Evolutionary conservation across 164 flowering plant species (phyloP), one percentile per base, ranked within the genome.

Genomic region (Aristolochia californica): DNA sequence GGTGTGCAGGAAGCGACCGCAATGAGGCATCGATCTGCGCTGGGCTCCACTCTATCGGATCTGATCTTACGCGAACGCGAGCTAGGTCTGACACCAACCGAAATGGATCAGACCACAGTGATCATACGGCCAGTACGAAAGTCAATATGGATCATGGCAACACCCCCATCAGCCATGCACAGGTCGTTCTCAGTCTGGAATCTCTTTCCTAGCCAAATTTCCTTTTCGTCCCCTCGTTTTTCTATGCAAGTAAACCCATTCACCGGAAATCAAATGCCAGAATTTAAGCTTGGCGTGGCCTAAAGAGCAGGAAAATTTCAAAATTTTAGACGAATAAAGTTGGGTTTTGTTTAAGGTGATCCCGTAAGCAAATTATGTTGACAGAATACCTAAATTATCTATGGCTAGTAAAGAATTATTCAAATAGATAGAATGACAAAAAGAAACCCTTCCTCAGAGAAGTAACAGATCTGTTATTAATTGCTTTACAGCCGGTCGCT

Each of bases 11-110:
- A 40, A 75, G 63, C 63, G 72, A 65, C 26, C 62, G 52, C 51
- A 73, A 51, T 65, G 90, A 86, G 65, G 55, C 50, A 52, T 91
- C 98, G 49, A 84, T 89, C 15, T 86, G 84, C 28, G 98, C 88
- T 15, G 81, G 67, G 8, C 71, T 91, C 63, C 96, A 80, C 70
- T 91, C 96, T 13, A 73, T 91, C 59, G 98, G 96, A 58, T 91
- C 98, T 47, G 98, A 91, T 65, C 69, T 82, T 57, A 91, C 97
- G 3, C 84, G 94, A 45, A 83, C 78, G 43, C 71, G 57, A 58
- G 72, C 69, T 23, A 66, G 60, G 66, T 77, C 89, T 47, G 79
- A 76, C 48, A 38, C 52, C 10, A 45, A 58, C 40, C 75, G 68
- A 44, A 78, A 78, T 55, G 78, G 75, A 38, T 76, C 89, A 9